Percentiles rank a stretch among this genome's conserved stretches.
Conservation (phyloP, 495 filamentous ascomycete genomes). For the Penicillium chermesinum region DNA sequence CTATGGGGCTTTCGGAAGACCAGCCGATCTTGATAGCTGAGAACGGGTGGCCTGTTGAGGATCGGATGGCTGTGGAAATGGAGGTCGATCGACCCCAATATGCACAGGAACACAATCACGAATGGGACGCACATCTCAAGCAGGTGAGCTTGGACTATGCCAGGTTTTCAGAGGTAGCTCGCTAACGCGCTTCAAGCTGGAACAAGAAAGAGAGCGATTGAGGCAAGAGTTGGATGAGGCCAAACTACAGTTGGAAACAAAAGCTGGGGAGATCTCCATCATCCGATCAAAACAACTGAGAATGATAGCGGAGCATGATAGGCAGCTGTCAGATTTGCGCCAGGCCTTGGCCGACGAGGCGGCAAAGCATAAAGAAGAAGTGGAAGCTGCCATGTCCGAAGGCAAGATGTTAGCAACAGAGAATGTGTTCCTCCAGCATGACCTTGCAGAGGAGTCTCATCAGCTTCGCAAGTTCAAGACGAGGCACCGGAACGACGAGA, state of each 20-base stretch:
- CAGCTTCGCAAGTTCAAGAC: slow-evolving; percentile 44
- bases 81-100: slow-evolving; percentile 34
- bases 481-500: slow-evolving; percentile 35
- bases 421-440: slow-evolving; percentile 60
- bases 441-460: slow-evolving; percentile 54
- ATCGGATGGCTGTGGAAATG: slow-evolving; percentile 17
- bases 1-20: slow-evolving; percentile 17
- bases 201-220: slow-evolving; percentile 47
- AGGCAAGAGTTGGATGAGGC: slow-evolving; percentile 45
- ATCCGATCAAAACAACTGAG: slow-evolving; percentile 59
- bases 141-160: slow-evolving; percentile 20
- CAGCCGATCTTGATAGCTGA: slow-evolving; percentile 4
- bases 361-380: slow-evolving; percentile 50
- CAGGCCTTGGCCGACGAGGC: slow-evolving; percentile 51
- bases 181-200: slow-evolving; percentile 35
- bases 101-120: slow-evolving; percentile 12
- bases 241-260: slow-evolving; percentile 45
- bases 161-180: slow-evolving; percentile 19
- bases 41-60: slow-evolving; percentile 6
- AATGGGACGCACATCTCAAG: slow-evolving; percentile 24
- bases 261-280: slow-evolving; percentile 63
- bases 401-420: slow-evolving; percentile 58
- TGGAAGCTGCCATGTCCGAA: slow-evolving; percentile 53
- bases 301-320: slow-evolving; percentile 51
- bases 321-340: slow-evolving; percentile 45